Conservation (phyloP, 495 filamentous ascomycete species). For the Aspergillus leporis region DNA sequence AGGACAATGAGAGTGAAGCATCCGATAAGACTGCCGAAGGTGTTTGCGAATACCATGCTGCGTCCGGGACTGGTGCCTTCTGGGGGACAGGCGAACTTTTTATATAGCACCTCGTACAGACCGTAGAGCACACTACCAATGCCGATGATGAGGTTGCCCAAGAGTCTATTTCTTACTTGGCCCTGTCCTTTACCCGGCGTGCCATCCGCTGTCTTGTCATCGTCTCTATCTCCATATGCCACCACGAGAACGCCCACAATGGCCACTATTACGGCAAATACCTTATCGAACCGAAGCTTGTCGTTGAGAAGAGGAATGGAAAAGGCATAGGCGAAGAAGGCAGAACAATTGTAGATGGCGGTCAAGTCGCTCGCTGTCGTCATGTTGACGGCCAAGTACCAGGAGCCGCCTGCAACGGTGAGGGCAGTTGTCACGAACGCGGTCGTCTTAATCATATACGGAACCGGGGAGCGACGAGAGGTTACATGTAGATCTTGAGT, state of each 20-base stretch:
- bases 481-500: constrained; percentile 61
- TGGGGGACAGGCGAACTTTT: constrained; percentile 86
- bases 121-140: constrained; percentile 93
- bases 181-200: constrained; percentile 44
- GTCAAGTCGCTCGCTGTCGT: constrained; percentile 91
- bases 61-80: constrained; percentile 78
- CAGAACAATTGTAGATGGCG: constrained; percentile 98
- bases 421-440: constrained; percentile 81
- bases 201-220: constrained; percentile 52
- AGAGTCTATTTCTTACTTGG: constrained; percentile 58
- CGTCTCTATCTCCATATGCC: constrained; percentile 75
- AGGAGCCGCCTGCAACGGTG: constrained; percentile 88
- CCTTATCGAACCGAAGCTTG: constrained; percentile 75
- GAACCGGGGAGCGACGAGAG: constrained; percentile 56
- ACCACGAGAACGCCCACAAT: constrained; percentile 88
- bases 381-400: constrained; percentile 93
- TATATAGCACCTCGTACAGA: constrained; percentile 96
- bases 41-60: constrained; percentile 90
- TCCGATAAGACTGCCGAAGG: constrained; percentile 85
- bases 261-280: constrained; percentile 78
- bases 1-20: constrained; percentile 79
- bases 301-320: constrained; percentile 87
- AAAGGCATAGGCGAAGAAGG: constrained; percentile 97
- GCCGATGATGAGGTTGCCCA: constrained; percentile 91
- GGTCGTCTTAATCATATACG: constrained; percentile 76